Base-by-base conservation (phyloP, 106 monocot species). In the Gastrodia elata region DNA sequence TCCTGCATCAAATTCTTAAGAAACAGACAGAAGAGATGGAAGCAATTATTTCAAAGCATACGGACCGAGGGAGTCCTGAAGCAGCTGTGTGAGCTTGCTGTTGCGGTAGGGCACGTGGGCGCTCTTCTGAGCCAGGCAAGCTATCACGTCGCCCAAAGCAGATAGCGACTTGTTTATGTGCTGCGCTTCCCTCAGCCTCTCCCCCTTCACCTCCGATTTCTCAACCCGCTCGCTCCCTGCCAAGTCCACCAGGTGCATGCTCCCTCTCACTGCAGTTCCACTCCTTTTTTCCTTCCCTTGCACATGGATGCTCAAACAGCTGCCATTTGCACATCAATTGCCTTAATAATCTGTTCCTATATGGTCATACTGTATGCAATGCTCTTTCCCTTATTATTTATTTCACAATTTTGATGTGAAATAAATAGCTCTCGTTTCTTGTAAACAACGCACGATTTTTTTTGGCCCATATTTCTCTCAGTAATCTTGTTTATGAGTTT, bases 91-190 rank as follows among this genome's bases (percentile, higher is more conserved):
- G 38, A 99, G 88, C 81, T 93, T 99, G 69, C 93, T 99, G 27
- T 99, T 99, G 39, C 98, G 85, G 40, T 99, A 99, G 34, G 98
- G 98, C n/a, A 99, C 85, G 80, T 99, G 98, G 22, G 85, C 72
- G 56, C 82, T 99, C 79, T 89, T 99, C 61, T 91, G 93, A 6
- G 98, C 88, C 44, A 99, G 88, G 55, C 91, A 76, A 49, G 91
- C 72, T 39, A 99, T 99, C 10, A 99, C 98, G 79, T 99, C 93
- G 41, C 98, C 98, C 77, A 99, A 77, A 59, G 98, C 93, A 68
- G 98, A 83, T 44, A 99, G 91, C 64, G 98, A 99, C 80, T 89
- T 93, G 75, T 99, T 99, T 59, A 99, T 99, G 25, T 99, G 89
- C 33, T 91, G 91, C 36, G 98, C 93, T 82, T 99, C 98, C 77